Base-by-base conservation (phyloP, 2,329 filamentous ascomycete genomes). In the Dactylella cylindrospora region DNA sequence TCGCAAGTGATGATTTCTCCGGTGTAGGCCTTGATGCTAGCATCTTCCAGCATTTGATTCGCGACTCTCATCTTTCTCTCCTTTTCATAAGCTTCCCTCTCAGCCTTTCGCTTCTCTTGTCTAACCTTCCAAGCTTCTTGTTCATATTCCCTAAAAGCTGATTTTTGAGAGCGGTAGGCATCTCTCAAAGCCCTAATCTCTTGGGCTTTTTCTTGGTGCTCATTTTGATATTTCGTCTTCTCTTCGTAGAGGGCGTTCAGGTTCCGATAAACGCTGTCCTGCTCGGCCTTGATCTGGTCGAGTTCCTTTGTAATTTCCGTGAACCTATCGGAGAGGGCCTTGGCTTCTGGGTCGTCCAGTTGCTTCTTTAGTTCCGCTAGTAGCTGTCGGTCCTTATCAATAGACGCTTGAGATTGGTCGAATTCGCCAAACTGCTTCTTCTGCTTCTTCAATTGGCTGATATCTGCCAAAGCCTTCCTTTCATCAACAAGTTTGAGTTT, bases 401-500 rank as follows among this genome's bases (percentile, higher is more conserved):
- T 97, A 67, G 81, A 81, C 80, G 94, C 94, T 76, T 97, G 88
- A 26, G 84, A 79, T 60, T 86, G 84, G 61, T 95, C 89, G 70
- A 97, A 86, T 65, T 84, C 82, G 57, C 84, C 83, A 73, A 98
- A 96, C 75, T 83, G 86, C 83, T 96, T 97, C 77, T 88, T 88
- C 71, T 86, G 81, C 79, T 94, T 95, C 74, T 86, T 85, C 67
- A 97, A 77, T 72, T 77, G 85, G 41, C 86, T 87, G 69, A 95
- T 85, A 70, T 96, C 89, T 44, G 81, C 77, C 15, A 97, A 79
- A 6, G 88, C 84, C 81, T 96, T 97, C 80, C 89, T 94, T 82
- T 97, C 93, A 70, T 98, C 93, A 8, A 97, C 93, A 45, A 98
- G 78, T 77, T 90, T 95, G 86, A 98, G 90, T 73, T 81, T 86